phyloP scores from a whole-genome alignment of 75 land plant species.

The Sequoiadendron giganteum region DNA sequence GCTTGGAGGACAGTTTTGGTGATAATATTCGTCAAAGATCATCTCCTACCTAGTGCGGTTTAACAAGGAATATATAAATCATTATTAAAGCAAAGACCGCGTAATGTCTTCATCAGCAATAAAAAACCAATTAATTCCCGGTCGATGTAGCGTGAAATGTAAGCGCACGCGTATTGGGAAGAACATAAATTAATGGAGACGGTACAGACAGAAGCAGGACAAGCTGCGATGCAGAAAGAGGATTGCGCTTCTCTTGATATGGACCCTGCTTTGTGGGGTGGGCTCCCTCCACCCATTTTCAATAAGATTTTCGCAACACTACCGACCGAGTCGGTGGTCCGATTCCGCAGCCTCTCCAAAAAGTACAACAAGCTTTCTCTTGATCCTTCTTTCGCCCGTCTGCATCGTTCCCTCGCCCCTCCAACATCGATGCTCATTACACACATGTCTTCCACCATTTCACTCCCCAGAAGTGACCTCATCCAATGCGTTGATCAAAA shows the following conservation, averaged over 20 bases:
- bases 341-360: neutral
- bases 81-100: too few relatives aligned
- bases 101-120: too few relatives aligned
- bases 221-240: neutral
- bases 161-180: too few relatives aligned
- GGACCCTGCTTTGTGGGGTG: neutral
- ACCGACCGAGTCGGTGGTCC: neutral
- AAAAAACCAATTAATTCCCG: too few relatives aligned
- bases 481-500: neutral
- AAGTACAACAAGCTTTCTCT: neutral
- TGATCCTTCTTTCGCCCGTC: neutral
- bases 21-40: too few relatives aligned
- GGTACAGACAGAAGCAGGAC: too few relatives aligned
- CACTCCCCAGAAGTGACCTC: neutral
- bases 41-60: too few relatives aligned
- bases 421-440: neutral
- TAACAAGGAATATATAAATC: constrained; percentile 13
- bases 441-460: neutral
- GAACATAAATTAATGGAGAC: too few relatives aligned
- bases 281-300: neutral
- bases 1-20: too few relatives aligned
- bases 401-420: neutral
- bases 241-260: neutral
- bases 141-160: too few relatives aligned
- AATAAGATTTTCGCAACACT: neutral